Percentiles rank a stretch among this genome's conserved stretches.
Evolutionary conservation across 179 eudicot species (phyloP).

Genomic region (Gypsophila paniculata): DNA sequence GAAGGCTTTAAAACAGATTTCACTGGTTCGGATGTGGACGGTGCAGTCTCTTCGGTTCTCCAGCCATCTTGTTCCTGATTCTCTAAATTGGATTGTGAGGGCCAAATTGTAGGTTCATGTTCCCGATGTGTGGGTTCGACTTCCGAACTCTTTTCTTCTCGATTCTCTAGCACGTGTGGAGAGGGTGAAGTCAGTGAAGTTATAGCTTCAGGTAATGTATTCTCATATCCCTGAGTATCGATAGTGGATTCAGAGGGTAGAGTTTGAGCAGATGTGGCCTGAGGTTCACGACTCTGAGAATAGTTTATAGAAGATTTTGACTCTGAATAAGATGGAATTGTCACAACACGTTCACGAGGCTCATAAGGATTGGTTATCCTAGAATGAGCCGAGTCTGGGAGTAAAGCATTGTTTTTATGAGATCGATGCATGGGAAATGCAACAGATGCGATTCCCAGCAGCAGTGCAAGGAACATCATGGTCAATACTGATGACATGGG

Average conservation of each 20-base stretch:
- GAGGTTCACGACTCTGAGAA: slow-evolving; percentile 10
- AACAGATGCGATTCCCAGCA: slow-evolving; percentile 29
- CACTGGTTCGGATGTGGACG: slow-evolving; percentile 11
- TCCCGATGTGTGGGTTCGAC: slow-evolving; percentile 5
- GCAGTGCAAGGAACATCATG: slow-evolving; percentile 24
- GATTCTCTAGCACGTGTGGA: background rate
- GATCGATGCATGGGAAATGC: slow-evolving; percentile 21
- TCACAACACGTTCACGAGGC: slow-evolving; percentile 10
- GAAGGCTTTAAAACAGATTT: slow-evolving; percentile 3
- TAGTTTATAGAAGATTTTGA: slow-evolving; percentile 15
- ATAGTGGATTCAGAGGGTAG: slow-evolving; percentile 7
- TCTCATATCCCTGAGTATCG: background rate
- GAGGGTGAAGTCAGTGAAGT: slow-evolving; percentile 10
- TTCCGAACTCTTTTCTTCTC: background rate
- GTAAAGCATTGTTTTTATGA: slow-evolving; percentile 13
- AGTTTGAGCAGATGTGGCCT: slow-evolving; percentile 5
- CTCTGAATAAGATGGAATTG: slow-evolving; percentile 14
- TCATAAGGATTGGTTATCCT: slow-evolving; percentile 16
- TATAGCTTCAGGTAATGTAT: slow-evolving; percentile 13
- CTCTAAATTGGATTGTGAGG: background rate
- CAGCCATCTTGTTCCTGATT: slow-evolving; percentile 7
- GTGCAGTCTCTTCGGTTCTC: slow-evolving; percentile 6
- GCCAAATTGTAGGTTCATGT: slow-evolving; percentile 13
- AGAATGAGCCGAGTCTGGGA: slow-evolving; percentile 16
- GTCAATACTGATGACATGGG: slow-evolving; percentile 14